Evolutionary conservation across 2,329 filamentous ascomycete species (phyloP), one percentile per base, ranked within the genome.

Genomic region (Cladosporium halotolerans): DNA sequence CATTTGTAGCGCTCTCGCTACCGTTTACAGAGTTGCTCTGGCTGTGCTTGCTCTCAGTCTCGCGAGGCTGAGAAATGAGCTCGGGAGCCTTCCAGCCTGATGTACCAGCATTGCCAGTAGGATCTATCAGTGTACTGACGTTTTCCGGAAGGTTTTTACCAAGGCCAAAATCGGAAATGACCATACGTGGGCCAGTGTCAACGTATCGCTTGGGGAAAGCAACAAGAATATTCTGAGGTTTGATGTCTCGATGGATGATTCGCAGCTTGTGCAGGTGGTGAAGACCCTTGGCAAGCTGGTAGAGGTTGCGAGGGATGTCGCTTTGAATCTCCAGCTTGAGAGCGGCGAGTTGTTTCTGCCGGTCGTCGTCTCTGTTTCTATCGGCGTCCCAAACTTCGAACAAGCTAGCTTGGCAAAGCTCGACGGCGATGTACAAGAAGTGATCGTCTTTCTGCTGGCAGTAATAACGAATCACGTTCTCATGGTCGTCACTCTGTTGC

Each of bases 1-100:
- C 76, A 4, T 53, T 56, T n/a, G 57, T 60, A 31, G 62, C 79
- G 58, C 82, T 85, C 56, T 84, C 80, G 32, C 76, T 82, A 40
- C 74, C 76, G 16, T 51, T 57, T 10, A 57, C 47, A 3, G 72
- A 72, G 42, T 72, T 70, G 43, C 70, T 72, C 51, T 73, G 70
- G 54, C 70, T 71, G 38, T 72, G 71, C 4, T 69, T 72, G 53
- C 70, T 74, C 43, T 71, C 68, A 5, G 68, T 66, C 47, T 76
- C 73, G 44, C 70, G 70, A 9, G 74, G 75, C 56, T 77, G 73
- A 2, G 93, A 79, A 11, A 99, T 82, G 3, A 99, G 79, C 72
- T 99, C 93, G 0, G 93, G 93, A 0, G 93, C 93, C 55, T 95
- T 89, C 93, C 93, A 99, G 6, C 93, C 93, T 41, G 89, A 89